Evolutionary conservation across 2,329 filamentous ascomycete species (phyloP), one percentile per base, ranked within the genome.

Genomic region (Fusarium sp.): DNA sequence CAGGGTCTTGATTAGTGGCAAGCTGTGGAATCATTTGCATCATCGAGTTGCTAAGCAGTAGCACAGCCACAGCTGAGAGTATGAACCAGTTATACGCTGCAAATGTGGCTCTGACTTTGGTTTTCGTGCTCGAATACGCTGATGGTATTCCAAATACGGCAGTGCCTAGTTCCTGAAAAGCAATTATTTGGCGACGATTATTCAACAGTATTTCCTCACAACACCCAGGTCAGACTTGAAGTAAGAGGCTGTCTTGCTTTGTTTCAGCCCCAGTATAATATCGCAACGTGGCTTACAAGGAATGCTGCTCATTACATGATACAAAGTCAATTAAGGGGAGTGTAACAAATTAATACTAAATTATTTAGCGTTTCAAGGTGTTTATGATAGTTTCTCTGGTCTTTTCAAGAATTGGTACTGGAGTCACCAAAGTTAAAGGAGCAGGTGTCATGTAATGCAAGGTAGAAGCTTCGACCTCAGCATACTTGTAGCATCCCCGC

Each of bases 21-120:
- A 58, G 47, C 60, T 74, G 66, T 74, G 72, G 72, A 74, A 74
- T 74, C 69, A 49, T 69, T 69, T 75, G 70, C 71, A 75, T 75
- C 73, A 75, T 75, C 67, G 71, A 67, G 60, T 47, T 41, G 38
- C 30, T 57, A 46, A 51, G 62, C 46, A 38, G 12, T 34, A 58
- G 65, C 54, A 46, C 65, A 43, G 55, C 61, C 67, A 70, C 71
- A 69, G 69, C 67, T 18, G 22, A 24, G 15, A 54, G 15, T 38
- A n/a, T n/a, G 34, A 38, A 38, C 20, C 43, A 30, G 24, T 25
- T 51, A 32, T 67, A 67, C 46, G 51, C 63, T 51, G 24, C 9
- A 30, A 38, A 40, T 45, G 32, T 58, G 52, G 60, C 32, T 34
- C 45, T 43, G 12, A 20, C 20, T 10, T 38, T 40, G 20, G 47